Base-by-base conservation (phyloP, 2,329 filamentous ascomycete species). In the Ascochyta koolunga region DNA sequence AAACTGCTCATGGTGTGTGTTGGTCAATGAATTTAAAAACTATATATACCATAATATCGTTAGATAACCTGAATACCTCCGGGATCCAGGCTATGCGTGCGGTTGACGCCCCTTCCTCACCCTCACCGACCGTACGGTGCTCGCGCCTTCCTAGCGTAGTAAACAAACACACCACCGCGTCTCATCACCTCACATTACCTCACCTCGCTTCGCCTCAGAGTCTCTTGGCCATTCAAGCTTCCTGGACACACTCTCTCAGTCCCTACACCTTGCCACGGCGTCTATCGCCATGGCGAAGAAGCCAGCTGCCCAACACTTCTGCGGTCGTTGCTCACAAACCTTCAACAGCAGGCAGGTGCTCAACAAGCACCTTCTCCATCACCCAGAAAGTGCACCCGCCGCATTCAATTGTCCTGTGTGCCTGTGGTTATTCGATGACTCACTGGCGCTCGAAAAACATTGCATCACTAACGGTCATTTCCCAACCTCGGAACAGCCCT, bases 401-500 rank as follows among this genome's bases (percentile, higher is more conserved):
- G 16, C 33, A 9, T 21, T 50, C 21, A n/a, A 37, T 7, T 69
- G 64, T 32, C n/a, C 42, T 2, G 25, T 33, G 0, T 71, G 68
- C 41, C 13, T 38, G 0, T 61, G 55, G 48, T 21, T 33, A 1
- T 70, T 67, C 19, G 22, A 46, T 10, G 64, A 69, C 50, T 52
- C 54, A 2, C 43, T 62, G n/a, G 57, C 57, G 0, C 60, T 71
- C 0, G 67, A 70, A 29, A 25, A 50, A 0, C 69, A 71, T 32
- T 42, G 48, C 29, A 49, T 56, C 13, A 25, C 42, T 16, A 54
- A 19, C 10, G 55, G 59, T 5, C 66, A 70, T 40, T 25, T 13
- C 5, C 4, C 27, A 29, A 13, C 27, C 27, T 5, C 27, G 27
- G 24, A 7, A 24, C 42, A 24, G 16, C 37, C 18, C 11, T 18